Evolutionary conservation across 495 filamentous ascomycete genomes (phyloP).

Genomic region (Hypoxylon rickii): DNA sequence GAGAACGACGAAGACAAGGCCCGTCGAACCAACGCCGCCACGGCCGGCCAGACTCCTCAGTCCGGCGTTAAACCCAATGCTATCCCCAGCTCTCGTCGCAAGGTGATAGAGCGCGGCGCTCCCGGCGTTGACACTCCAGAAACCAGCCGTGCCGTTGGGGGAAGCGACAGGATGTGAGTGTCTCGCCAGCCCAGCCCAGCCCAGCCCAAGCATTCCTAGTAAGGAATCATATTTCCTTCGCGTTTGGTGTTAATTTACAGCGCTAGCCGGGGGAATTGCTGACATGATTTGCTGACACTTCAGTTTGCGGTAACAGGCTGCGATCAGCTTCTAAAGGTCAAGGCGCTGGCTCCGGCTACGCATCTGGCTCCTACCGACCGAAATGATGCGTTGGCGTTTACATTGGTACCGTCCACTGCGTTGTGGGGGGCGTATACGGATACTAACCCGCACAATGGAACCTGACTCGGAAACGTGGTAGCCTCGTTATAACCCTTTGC

Average conservation of each 20-base stretch:
- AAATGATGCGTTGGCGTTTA: constrained; percentile 58
- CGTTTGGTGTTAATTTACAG: constrained; percentile 82
- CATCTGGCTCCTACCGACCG: constrained; percentile 69
- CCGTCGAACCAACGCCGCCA: constrained; percentile 61
- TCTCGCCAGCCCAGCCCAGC: constrained; percentile 61
- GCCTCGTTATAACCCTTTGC: constrained; percentile 25
- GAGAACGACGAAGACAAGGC: constrained; percentile 71
- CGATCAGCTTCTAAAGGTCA: constrained; percentile 90
- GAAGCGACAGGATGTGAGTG: constrained; percentile 99
- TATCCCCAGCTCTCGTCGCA: constrained; percentile 80
- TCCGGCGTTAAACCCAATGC: constrained; percentile 65
- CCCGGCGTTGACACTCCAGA: constrained; percentile 75
- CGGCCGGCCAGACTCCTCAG: constrained; percentile 63
- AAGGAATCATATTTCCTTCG: constrained; percentile 86
- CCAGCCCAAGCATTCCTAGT: constrained; percentile 81
- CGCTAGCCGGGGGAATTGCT: constrained; percentile 76
- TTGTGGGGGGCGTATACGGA: constrained; percentile 31
- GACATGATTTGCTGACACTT: constrained; percentile 80
- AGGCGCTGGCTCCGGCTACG: constrained; percentile 66
- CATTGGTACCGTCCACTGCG: constrained; percentile 24
- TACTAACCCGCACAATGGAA: constrained; percentile 26
- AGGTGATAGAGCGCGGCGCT: constrained; percentile 73
- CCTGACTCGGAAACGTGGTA: constrained; percentile 31
- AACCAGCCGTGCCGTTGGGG: constrained; percentile 84
- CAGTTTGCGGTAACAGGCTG: constrained; percentile 92